Evolutionary conservation across 2,329 filamentous ascomycete species (phyloP), one percentile per base, ranked within the genome.

Genomic region (Dryadomyces quercus-mongolicae): DNA sequence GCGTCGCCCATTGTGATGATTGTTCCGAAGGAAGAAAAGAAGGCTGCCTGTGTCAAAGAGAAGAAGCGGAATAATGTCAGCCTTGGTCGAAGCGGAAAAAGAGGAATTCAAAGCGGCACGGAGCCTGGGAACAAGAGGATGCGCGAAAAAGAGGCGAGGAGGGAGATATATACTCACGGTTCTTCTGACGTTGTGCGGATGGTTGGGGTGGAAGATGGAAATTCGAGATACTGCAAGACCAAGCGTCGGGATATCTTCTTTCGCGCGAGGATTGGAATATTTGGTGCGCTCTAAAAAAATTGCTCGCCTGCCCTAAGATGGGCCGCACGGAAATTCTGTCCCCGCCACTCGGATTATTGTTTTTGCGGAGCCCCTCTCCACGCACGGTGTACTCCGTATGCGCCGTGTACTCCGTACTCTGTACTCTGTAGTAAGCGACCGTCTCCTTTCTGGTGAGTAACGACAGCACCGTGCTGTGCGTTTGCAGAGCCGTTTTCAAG

Each of bases 1-100:
- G 86, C 84, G 79, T 88, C 84, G 76, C 85, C 84, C 86, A 89
- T 89, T 82, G 74, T 85, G 79, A 75, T 75, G 34, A 25, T 40
- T 47, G 34, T 53, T 48, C 51, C 34, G 48, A 46, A 43, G 40
- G 48, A 49, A 54, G 45, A 16, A 40, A 40, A 40, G 36, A 52
- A 52, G 55, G 45, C 16, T 25, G 45, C n/a, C 44, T 46, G 12
- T 42, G 12, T n/a, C 16, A 12, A 5, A 40, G n/a, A 46, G 48
- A 46, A 55, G 52, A 50, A 16, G 20, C 9, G 34, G 34, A 22
- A 15, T 16, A 48, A 7, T 40, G 22, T 44, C 16, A 44, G 42
- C 42, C 7, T n/a, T 16, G 10, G 40, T 42, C 31, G 48, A 42
- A 18, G 46, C 48, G 16, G 25, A n/a, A 22, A 18, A 38, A 42